Conservation (phyloP, 306 rosid genomes). For the Notholithocarpus densiflorus region DNA sequence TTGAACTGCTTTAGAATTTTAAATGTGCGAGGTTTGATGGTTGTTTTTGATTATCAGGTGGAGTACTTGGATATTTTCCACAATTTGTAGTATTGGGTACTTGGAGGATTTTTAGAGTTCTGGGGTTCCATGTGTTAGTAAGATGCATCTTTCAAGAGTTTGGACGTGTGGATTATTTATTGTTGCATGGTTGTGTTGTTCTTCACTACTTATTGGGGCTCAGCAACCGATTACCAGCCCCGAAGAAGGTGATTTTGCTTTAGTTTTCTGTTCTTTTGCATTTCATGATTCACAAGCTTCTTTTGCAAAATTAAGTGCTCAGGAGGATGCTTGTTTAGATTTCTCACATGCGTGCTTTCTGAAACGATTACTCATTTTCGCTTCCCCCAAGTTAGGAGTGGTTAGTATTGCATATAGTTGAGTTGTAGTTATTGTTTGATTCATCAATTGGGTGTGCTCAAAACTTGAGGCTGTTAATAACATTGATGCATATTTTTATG, state of each 20-base stretch:
- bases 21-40: neutral
- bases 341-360: neutral
- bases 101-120: constrained; percentile 22
- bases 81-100: constrained; percentile 16
- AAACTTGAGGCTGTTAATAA: neutral
- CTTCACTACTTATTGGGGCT: constrained; percentile 35
- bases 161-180: constrained; percentile 34
- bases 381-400: neutral
- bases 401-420: neutral
- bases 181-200: constrained; percentile 51
- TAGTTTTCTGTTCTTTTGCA: constrained; percentile 4
- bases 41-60: constrained; percentile 33
- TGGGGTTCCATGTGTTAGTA: constrained; percentile 18
- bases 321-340: neutral
- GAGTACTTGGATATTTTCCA: neutral
- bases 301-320: constrained; percentile 4
- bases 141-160: constrained; percentile 54
- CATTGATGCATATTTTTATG: neutral
- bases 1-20: neutral
- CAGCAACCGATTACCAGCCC: constrained; percentile 34
- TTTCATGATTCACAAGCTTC: neutral
- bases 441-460: neutral
- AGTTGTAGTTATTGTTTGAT: neutral
- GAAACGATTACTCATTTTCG: neutral
- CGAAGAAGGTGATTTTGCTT: constrained; percentile 54